Evolutionary conservation across 2,329 filamentous ascomycete species (phyloP).

Genomic region (Calonectria pauciramosa): DNA sequence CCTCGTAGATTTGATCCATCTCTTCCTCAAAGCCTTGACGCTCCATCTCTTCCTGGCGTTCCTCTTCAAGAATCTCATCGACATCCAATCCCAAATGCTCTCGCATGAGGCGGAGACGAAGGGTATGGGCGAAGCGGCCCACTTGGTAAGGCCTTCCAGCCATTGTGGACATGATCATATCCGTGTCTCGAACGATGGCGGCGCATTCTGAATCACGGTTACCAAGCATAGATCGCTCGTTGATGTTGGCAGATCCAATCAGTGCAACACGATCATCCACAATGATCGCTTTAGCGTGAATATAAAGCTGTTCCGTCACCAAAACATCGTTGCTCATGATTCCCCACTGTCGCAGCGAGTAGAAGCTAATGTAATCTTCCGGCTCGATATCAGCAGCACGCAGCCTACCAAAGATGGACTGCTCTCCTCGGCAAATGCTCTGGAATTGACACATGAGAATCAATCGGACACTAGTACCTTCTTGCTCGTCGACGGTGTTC

Average conservation of each 20-base stretch:
- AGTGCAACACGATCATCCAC: slow-evolving; percentile 94
- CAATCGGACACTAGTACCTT: slow-evolving; percentile 92
- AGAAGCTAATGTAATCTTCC: slow-evolving; percentile 96
- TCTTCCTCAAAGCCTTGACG: slow-evolving; percentile 68
- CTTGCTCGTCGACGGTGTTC: slow-evolving; percentile 93
- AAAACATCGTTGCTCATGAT: slow-evolving; percentile 87
- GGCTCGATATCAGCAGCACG: slow-evolving; percentile 87
- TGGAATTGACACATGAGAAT: slow-evolving; percentile 98
- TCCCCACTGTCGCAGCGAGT: slow-evolving; percentile 92
- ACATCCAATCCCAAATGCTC: slow-evolving; percentile 97
- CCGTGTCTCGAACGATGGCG: slow-evolving; percentile 89
- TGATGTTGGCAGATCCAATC: slow-evolving; percentile 98
- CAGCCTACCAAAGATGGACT: slow-evolving; percentile 91
- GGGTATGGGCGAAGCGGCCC: slow-evolving; percentile 90
- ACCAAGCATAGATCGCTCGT: slow-evolving; percentile 95
- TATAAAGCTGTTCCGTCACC: slow-evolving; percentile 97
- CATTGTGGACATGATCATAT: slow-evolving; percentile 95
- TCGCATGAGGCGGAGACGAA: slow-evolving; percentile 94
- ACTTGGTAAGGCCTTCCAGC: slow-evolving; percentile 90
- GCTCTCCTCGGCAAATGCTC: slow-evolving; percentile 93
- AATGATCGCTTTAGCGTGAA: slow-evolving; percentile 96
- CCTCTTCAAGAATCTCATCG: slow-evolving; percentile 88
- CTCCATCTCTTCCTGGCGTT: slow-evolving; percentile 77
- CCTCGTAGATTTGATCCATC: slow-evolving; percentile 74
- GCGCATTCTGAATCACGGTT: slow-evolving; percentile 93